phyloP scores from a whole-genome alignment of 345 rosid genomes.

The Salix suchowensis region DNA sequence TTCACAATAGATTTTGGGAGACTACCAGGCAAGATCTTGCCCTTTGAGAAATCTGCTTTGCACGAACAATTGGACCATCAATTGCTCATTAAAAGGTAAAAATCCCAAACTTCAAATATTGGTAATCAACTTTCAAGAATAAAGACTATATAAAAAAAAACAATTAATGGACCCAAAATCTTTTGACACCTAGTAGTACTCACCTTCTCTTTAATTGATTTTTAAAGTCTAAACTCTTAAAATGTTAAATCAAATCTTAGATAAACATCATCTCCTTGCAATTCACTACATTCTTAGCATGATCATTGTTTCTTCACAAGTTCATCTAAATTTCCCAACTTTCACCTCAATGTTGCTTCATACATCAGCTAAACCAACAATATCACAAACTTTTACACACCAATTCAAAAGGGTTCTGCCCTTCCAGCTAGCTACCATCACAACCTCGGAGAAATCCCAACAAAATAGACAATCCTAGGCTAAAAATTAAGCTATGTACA shows the following conservation, averaged over 20 bases:
- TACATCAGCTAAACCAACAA: background rate
- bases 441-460: background rate
- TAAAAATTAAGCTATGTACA: background rate
- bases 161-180: background rate
- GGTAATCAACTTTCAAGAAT: background rate
- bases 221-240: background rate
- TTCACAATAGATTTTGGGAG: conserved; percentile 11
- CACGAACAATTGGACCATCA: background rate
- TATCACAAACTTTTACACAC: background rate
- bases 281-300: background rate
- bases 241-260: background rate
- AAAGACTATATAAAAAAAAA: background rate
- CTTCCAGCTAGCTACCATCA: background rate
- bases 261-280: background rate
- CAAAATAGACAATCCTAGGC: background rate
- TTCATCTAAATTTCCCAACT: background rate
- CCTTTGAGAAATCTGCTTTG: background rate
- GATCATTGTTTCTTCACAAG: background rate
- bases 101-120: background rate
- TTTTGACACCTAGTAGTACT: background rate
- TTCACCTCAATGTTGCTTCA: background rate
- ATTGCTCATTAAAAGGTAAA: background rate
- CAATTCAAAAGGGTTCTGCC: background rate
- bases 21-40: conserved; percentile 12
- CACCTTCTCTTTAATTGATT: background rate